These are phyloP conservation scores for Leptomonas pyrrhocoris DNA, from an alignment of 208 protist genomes.

Conservation along the genomic window DNA sequence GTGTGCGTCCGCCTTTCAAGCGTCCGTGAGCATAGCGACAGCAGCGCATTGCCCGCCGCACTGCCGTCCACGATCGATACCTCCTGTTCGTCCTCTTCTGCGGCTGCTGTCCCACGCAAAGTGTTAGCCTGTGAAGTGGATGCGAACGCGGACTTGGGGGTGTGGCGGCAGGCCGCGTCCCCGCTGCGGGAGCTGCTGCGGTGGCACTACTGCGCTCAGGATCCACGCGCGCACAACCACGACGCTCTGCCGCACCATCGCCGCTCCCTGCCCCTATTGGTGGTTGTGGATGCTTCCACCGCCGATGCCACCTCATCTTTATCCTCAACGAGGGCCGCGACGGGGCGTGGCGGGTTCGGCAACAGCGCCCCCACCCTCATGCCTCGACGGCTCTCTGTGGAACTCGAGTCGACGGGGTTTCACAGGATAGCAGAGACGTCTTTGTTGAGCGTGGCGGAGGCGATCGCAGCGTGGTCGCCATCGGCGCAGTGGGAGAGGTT, in stretches of 20 bases:
- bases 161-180: slow-evolving; percentile 42
- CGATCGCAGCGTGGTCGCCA: slow-evolving; percentile 43
- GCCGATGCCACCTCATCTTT: background rate
- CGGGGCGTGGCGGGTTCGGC: too few species aligned
- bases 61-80: background rate
- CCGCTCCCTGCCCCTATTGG: slow-evolving; percentile 50
- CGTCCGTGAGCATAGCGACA: too few species aligned
- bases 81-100: background rate
- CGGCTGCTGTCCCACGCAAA: background rate
- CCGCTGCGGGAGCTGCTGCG: slow-evolving; percentile 52
- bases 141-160: slow-evolving; percentile 49
- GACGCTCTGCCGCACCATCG: slow-evolving; percentile 72
- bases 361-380: slow-evolving; percentile 45
- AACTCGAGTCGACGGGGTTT: slow-evolving; percentile 55
- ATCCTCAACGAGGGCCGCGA: background rate
- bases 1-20: slow-evolving; percentile 9
- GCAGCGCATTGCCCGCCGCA: background rate
- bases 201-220: slow-evolving; percentile 78
- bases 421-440: slow-evolving; percentile 25
- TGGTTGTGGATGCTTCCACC: slow-evolving; percentile 76
- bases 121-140: slow-evolving; percentile 73
- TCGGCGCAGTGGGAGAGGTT: slow-evolving; percentile 30
- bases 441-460: slow-evolving; percentile 26
- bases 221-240: slow-evolving; percentile 80
- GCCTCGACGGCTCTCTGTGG: slow-evolving; percentile 54